phyloP scores from a whole-genome alignment of 805 yeast species.

The Lipomyces yamanashiensis region DNA sequence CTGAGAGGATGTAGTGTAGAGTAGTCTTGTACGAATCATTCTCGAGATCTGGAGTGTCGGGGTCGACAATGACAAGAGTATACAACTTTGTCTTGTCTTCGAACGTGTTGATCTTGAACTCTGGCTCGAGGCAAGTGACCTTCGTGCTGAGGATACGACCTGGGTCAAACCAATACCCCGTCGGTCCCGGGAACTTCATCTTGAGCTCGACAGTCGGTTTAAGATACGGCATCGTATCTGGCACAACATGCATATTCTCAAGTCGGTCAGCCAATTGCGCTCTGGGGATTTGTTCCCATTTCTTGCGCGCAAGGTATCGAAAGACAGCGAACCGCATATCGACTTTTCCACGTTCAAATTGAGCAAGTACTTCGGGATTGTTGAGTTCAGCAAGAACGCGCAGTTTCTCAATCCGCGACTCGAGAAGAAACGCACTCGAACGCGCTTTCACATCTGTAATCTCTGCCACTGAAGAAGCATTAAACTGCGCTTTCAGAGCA shows the following conservation, averaged over 20 bases:
- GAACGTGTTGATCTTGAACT: constrained; percentile 74
- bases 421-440: constrained; percentile 9
- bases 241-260: constrained; percentile 82
- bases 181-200: constrained; percentile 71
- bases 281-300: constrained; percentile 73
- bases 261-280: constrained; percentile 90
- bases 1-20: constrained; percentile 48
- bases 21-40: constrained; percentile 71
- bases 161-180: constrained; percentile 70
- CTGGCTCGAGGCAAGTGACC: constrained; percentile 78
- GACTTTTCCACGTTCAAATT: constrained; percentile 57
- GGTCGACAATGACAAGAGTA: constrained; percentile 82
- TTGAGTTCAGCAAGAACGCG: constrained; percentile 65
- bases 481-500: constrained; percentile 8
- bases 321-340: constrained; percentile 82
- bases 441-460: constrained; percentile 15
- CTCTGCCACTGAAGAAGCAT: constrained; percentile 2
- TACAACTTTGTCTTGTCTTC: constrained; percentile 61
- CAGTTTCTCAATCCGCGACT: constrained; percentile 40
- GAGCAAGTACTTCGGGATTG: constrained; percentile 83
- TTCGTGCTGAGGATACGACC: constrained; percentile 75
- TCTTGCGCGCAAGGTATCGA: constrained; percentile 65
- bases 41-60: constrained; percentile 82
- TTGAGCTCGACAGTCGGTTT: constrained; percentile 78
- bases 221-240: constrained; percentile 91